Evolutionary conservation across 2,329 filamentous ascomycete genomes (phyloP).

Genomic region (Xylaria multiplex): DNA sequence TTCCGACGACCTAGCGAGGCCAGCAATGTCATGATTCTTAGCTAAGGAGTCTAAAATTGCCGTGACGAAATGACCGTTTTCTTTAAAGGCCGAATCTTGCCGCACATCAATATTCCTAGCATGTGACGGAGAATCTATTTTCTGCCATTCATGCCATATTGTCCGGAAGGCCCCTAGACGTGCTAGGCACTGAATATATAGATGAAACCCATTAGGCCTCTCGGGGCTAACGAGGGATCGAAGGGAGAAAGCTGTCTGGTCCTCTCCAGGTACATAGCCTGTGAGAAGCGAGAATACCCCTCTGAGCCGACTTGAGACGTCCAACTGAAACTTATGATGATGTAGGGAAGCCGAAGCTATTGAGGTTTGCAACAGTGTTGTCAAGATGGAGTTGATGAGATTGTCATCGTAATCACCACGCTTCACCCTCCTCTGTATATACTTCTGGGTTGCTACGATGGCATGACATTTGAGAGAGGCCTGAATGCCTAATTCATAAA

Average conservation of each 20-base stretch:
- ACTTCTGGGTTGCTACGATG: conserved; percentile 37
- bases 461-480: conserved; percentile 43
- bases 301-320: conserved; percentile 26
- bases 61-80: background rate
- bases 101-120: background rate
- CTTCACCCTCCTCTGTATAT: conserved; percentile 25
- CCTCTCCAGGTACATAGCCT: conserved; percentile 37
- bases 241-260: conserved; percentile 19
- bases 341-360: background rate
- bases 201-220: background rate
- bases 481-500: conserved; percentile 48
- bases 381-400: conserved; percentile 10
- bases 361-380: background rate
- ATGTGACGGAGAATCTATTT: background rate
- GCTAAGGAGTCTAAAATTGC: conserved; percentile 15
- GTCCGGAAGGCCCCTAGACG: conserved; percentile 46
- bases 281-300: conserved; percentile 43
- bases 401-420: background rate
- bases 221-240: conserved; percentile 25
- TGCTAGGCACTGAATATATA: conserved; percentile 42
- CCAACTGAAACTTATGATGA: background rate
- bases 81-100: background rate
- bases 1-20: conserved; percentile 18
- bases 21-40: conserved; percentile 19
- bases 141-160: conserved; percentile 44